Percentiles rank a stretch among this genome's conserved stretches.
Evolutionary conservation across 2,329 filamentous ascomycete species (phyloP).

Genomic region (Scedosporium boydii): DNA sequence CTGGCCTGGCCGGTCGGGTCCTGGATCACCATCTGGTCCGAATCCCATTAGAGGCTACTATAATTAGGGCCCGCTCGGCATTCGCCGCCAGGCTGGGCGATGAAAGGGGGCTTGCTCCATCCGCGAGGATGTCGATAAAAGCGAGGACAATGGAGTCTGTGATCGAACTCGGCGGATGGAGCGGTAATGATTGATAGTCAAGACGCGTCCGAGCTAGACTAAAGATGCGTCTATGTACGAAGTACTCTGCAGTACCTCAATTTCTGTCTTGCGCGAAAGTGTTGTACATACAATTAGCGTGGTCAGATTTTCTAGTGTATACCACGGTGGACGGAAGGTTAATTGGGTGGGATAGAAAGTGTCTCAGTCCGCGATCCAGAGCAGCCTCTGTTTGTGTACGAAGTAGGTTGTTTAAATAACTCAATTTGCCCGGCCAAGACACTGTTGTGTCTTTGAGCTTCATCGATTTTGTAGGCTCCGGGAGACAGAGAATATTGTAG

Average conservation of each 20-base stretch:
- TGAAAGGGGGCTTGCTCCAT: neutral
- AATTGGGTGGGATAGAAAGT: neutral
- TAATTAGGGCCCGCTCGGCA: no score
- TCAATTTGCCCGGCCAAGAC: neutral
- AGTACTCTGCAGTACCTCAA: no score
- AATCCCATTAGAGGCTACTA: no score
- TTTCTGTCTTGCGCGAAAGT: no score
- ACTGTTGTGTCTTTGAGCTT: neutral
- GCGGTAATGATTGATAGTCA: neutral
- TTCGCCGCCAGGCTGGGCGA: neutral
- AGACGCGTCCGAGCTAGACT: neutral
- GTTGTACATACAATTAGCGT: no score
- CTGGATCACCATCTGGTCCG: no score
- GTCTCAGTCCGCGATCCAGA: neutral
- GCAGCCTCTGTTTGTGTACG: neutral
- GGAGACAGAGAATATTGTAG: neutral
- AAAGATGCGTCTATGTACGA: no score
- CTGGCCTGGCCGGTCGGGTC: no score
- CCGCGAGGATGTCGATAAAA: neutral
- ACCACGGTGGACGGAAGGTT: no score
- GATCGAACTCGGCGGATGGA: neutral
- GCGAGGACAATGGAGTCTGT: neutral
- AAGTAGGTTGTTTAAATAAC: neutral
- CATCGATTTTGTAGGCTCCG: neutral
- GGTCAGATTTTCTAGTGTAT: no score